Base-by-base conservation (phyloP, 1,284 basidiomycete species). In the Cryptococcus sp. region DNA sequence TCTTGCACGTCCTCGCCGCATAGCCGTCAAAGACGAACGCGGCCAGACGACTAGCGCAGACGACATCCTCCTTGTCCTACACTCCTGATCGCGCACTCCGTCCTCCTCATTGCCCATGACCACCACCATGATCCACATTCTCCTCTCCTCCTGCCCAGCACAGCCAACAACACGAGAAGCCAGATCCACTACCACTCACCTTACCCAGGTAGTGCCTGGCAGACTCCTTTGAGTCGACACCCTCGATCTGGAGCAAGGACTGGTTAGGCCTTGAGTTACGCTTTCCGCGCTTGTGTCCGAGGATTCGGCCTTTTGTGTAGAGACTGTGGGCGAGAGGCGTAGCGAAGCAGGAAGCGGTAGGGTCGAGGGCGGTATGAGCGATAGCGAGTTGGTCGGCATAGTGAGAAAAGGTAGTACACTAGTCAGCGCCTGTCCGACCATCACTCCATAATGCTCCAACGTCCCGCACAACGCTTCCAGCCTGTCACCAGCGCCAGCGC, bases 181-280 rank as follows among this genome's bases (percentile, higher is more conserved):
- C 13, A 47, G 23, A 42, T 55, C 35, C 59, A 35, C 13, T 22
- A 39, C 40, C 11, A 50, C 86, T 71, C 70, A 96, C 93, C 89
- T 99, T 99, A 80, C 95, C 96, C 65, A 98, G 87, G 85, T 99
- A 99, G 82, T 93, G 95, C 80, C 94, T 89, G 54, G 94, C 92
- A 73, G 96, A 93, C 83, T 96, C 87, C 82, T 93, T 91, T 74
- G 83, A 88, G 72, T 88, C 86, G 59, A 98, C 94, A 79, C 95
- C 95, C 84, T 99, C 95, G 78, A 99, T 93, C 83, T 95, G 91
- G 78, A 99, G 82, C 73, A 99, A 87, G 60, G 93, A 91, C 68
- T 93, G 96, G 85, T 95, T 95, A 78, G 93, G 93, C 78, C 88
- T 85, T 66, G 89, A 85, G 85, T 96, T 97, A 80, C 92, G 89